These are phyloP conservation scores for Heritiera fomes DNA, from an alignment of 345 rosid species.

Conservation along the genomic window DNA sequence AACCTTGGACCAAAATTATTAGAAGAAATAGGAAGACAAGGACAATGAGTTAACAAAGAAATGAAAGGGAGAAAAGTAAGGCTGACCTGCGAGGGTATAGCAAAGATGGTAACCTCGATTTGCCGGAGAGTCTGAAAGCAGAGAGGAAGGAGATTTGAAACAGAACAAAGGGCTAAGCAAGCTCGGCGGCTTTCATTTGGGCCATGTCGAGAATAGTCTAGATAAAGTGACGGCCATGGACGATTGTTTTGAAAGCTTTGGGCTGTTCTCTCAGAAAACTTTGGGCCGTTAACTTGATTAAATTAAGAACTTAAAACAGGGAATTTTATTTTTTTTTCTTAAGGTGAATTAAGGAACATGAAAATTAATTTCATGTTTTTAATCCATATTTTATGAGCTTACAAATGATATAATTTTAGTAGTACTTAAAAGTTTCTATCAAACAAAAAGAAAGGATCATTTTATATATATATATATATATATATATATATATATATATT, in stretches of 20 bases:
- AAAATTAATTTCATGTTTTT: too few relatives aligned
- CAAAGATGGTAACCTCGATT: not conserved
- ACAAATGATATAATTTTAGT: too few relatives aligned
- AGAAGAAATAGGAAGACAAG: not conserved
- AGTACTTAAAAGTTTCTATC: too few relatives aligned
- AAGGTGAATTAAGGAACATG: too few relatives aligned
- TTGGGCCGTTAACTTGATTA: too few relatives aligned
- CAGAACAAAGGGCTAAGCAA: not conserved
- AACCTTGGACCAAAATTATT: not conserved
- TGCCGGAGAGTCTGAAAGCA: not conserved
- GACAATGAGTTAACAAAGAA: not conserved
- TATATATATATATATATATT: too few relatives aligned
- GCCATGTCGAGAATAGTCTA: not conserved
- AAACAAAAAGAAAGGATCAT: too few relatives aligned
- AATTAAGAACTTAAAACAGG: too few relatives aligned
- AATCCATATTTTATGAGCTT: too few relatives aligned
- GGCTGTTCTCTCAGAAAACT: not conserved
- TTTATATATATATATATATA: too few relatives aligned
- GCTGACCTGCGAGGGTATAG: not conserved
- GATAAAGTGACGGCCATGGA: not conserved
- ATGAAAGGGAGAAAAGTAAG: not conserved
- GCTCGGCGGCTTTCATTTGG: not conserved
- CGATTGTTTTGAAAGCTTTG: not conserved
- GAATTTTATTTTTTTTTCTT: too few relatives aligned
- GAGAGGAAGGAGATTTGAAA: not conserved